Base-by-base conservation (phyloP, 2,329 filamentous ascomycete species). In the Lasiodiplodia theobromae region DNA sequence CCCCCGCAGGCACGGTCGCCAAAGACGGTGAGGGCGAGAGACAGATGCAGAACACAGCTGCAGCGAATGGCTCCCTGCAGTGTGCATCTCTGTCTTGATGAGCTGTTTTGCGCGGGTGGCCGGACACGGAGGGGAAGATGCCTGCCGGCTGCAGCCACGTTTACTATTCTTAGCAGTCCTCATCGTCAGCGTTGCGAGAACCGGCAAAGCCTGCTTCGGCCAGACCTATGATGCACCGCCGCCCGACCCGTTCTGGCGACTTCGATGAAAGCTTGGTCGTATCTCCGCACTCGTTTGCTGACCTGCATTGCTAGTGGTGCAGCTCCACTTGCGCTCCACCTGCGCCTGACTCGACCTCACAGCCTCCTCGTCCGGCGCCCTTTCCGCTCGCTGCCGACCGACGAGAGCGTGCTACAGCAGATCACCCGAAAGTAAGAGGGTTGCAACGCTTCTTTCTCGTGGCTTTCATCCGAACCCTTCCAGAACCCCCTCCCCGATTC, bases 211-310 rank as follows among this genome's bases (percentile, higher is more conserved):
- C 16, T 37, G 16, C 16, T 18, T 14, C 25, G 52, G 25, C 25
- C 52, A 18, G 23, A 28, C 12, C 52, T 8, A 28, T 18, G 21
- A 18, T 23, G 31, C 31, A 18, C 54, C 54, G 11, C 54, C 37
- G 16, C 23, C 18, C 40, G 56, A 6, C 58, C 40, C 40, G 40
- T 49, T 62, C 23, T 14, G 56, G 57, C 12, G 49, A 62, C 23
- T 14, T 16, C 7, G 8, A 18, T 34, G 37, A 37, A 62, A 62
- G 58, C 58, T 62, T 62, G 60, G 40, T 11, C 16, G 40, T 18
- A 38, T 28, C 57, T 62, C 57, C 57, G 58, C 58, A 63, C 21
- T 25, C 49, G 58, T 16, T 63, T 28, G 40, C 58, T 62, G 58
- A 51, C 58, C 47, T 51, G 40, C 58, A 51, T 51, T 25, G 10